Evolutionary conservation across 1,139 yeast genomes (phyloP), one percentile per base, ranked within the genome.

Genomic region (Kluyveromyces sp.): DNA sequence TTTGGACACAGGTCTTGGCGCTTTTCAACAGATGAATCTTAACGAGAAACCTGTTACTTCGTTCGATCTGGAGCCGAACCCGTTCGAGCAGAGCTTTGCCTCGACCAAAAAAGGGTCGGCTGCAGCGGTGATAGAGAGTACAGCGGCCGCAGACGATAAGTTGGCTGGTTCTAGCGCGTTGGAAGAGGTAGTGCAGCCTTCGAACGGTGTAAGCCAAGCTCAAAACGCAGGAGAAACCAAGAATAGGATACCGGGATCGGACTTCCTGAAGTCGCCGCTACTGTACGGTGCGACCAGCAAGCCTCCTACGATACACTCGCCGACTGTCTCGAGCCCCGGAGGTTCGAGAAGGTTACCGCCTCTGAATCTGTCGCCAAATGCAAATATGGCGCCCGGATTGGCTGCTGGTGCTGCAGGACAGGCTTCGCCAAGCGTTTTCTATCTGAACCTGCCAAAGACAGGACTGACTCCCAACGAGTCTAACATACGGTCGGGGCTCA

Each of bases 51-150:
- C 38, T 20, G 55, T 55, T 4, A 58, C 65, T 6, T 56, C 71
- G 35, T 78, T 86, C 59, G 94, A 83, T 50, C 69, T 88, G 50
- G 99, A 92, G 62, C 96, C 94, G 3, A 92, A 92, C 58, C 98
- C 97, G 2, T 92, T 92, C 59, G 98, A 92, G 64, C 82, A 83
- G 61, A 86, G 96, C 40, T 92, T 92, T 67, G 96, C 96, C 29
- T 56, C 62, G 8, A 56, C 67, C 68, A 30, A 80, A 42, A 51
- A 51, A 40, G 46, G 49, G 12, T 26, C 18, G 7, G 41, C 11
- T 28, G 46, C 15, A 22, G 20, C 15, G 18, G 36, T 13, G 29
- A 32, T n/a, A 12, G 41, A 33, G 36, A n/a, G 8, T 17, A 16
- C 20, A 16, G 18, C 39, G 12, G 29, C n/a, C 12, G 20, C 9